Base-by-base conservation (phyloP, 179 eudicot species). In the Silene coronaria region DNA sequence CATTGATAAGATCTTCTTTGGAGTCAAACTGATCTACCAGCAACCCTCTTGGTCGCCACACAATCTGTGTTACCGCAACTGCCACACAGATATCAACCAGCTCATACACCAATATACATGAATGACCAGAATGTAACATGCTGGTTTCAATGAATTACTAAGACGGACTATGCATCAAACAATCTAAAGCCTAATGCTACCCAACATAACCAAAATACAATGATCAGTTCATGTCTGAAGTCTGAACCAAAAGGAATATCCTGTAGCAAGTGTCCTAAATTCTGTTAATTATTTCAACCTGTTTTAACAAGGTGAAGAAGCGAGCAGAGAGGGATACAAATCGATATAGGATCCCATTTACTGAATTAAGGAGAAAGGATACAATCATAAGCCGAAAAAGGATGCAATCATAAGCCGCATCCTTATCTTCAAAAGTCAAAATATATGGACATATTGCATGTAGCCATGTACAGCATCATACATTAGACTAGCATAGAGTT, bases 11-110 rank as follows among this genome's bases (percentile, higher is more conserved):
- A 86, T 96, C 99, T 71, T 96, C 97, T 82, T 85, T 93, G 73
- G 99, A 96, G 84, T 96, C 99, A 71, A 96, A 96, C 77, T 90
- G 96, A 86, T 96, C 99, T 67, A 96, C 85, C 71, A 96, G 85
- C 74, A 96, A 75, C 65, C 99, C 99, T 79, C 88, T 93, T 30
- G 99, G 99, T 81, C 94, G 87, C 99, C 99, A 96, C 64, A 86
- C 87, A 74, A 96, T 83, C 85, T 91, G 93, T 55, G 99, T 96
- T 53, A 96, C 89, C 74, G 99, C 99, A 79, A 96, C 99, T 96
- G 85, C 65, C 36, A 74, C 67, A 62, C 61, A 75, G 69, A 75
- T 42, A 78, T 58, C 69, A 73, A 57, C 28, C 21, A 72, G 62
- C 51, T 42, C 22, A 17, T 38, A 57, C 68, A 30, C 19, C 46